Evolutionary conservation across 768 basidiomycete species (phyloP).

Genomic region (Rhodosporidiobolus odoratus): DNA sequence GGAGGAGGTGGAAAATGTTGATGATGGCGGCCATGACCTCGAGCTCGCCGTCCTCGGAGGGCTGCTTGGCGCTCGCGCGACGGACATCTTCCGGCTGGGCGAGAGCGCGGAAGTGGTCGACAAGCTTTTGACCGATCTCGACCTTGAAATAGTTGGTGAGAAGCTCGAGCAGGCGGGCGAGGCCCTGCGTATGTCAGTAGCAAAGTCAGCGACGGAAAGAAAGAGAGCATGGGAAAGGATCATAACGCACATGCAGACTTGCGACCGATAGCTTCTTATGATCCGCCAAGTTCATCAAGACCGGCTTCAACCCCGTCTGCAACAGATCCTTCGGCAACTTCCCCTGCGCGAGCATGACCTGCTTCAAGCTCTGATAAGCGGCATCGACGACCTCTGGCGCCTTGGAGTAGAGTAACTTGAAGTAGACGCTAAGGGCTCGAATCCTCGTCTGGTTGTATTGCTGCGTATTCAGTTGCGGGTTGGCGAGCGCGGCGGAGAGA

Average conservation of each 20-base stretch:
- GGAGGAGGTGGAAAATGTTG: constrained; percentile 94
- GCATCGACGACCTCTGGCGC: constrained; percentile 88
- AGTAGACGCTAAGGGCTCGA: constrained; percentile 91
- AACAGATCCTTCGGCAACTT: constrained; percentile 90
- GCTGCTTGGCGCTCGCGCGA: constrained; percentile 63
- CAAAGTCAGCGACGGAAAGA: too few relatives aligned
- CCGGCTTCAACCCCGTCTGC: constrained; percentile 90
- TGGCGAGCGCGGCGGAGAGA: constrained; percentile 86
- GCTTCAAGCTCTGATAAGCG: constrained; percentile 83
- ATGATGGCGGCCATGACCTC: constrained; percentile 89
- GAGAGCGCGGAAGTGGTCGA: constrained; percentile 90
- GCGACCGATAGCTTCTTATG: constrained; percentile 87
- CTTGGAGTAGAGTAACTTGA: constrained; percentile 93
- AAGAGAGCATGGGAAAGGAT: not conserved
- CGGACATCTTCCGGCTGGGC: constrained; percentile 81
- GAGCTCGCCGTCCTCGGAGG: constrained; percentile 78
- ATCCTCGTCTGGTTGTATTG: constrained; percentile 70
- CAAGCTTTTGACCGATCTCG: constrained; percentile 92
- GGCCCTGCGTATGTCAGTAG: constrained; percentile 56
- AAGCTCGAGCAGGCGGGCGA: constrained; percentile 86
- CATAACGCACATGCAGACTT: constrained; percentile 53
- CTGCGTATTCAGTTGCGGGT: constrained; percentile 79
- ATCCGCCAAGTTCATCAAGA: constrained; percentile 95
- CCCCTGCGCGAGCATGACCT: constrained; percentile 80
- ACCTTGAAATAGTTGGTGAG: constrained; percentile 99